These are phyloP conservation scores for Lactifluus echinatus DNA, from an alignment of 768 basidiomycete species.

Conservation along the genomic window DNA sequence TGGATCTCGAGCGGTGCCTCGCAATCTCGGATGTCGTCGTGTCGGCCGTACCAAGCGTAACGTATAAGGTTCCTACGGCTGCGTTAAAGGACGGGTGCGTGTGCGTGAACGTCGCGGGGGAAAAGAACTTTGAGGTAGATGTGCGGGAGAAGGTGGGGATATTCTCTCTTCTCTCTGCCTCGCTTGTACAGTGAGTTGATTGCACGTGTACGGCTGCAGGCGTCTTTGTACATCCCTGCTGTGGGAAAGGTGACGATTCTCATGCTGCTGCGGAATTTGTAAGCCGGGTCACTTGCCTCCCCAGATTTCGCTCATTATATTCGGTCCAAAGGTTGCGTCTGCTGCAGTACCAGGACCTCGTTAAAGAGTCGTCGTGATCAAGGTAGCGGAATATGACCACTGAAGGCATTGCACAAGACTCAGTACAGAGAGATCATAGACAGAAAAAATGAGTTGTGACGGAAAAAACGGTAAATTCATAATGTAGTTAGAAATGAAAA, in stretches of 20 bases:
- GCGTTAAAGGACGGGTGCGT: conserved; percentile 91
- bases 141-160: conserved; percentile 76
- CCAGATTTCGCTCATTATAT: background rate
- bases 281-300: conserved; percentile 26
- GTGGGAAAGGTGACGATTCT: conserved; percentile 98
- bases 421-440: conserved; percentile 1
- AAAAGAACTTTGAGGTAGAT: conserved; percentile 94
- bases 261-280: conserved; percentile 96
- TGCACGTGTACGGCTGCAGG: conserved; percentile 45
- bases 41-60: conserved; percentile 78
- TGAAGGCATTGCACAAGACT: background rate
- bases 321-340: conserved; percentile 7
- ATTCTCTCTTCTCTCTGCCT: background rate
- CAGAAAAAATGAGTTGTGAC: background rate
- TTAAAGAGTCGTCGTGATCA: background rate
- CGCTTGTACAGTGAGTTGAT: background rate
- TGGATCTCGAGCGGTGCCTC: conserved; percentile 73
- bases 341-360: conserved; percentile 10
- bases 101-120: conserved; percentile 86
- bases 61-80: conserved; percentile 84
- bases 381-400: background rate
- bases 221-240: conserved; percentile 87
- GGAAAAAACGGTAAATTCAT: background rate
- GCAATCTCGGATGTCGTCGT: conserved; percentile 87
- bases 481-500: background rate